These are phyloP conservation scores for Astrocystis sublimbata DNA, from an alignment of 495 filamentous ascomycete genomes.

Conservation along the genomic window DNA sequence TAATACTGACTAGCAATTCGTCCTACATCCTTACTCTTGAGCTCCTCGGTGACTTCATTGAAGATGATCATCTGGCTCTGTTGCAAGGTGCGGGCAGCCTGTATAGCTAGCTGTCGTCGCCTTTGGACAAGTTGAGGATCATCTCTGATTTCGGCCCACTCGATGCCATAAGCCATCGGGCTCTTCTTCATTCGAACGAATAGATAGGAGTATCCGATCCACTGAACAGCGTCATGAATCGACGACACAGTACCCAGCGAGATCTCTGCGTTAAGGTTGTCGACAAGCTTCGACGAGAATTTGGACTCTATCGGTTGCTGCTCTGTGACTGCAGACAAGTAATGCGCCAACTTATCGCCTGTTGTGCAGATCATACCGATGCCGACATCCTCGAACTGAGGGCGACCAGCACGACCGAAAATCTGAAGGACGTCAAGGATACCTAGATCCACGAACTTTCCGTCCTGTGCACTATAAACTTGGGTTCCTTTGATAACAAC, in stretches of 20 bases:
- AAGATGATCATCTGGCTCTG: slow-evolving; percentile 98
- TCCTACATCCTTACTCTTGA: slow-evolving; percentile 89
- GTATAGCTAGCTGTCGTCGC: slow-evolving; percentile 77
- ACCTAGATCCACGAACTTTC: slow-evolving; percentile 93
- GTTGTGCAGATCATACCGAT: slow-evolving; percentile 98
- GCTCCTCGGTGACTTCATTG: slow-evolving; percentile 87
- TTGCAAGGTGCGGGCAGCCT: slow-evolving; percentile 81
- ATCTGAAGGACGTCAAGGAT: slow-evolving; percentile 98
- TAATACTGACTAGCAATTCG: slow-evolving; percentile 98
- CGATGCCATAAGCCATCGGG: slow-evolving; percentile 92
- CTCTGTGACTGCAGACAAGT: slow-evolving; percentile 87
- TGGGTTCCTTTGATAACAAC: slow-evolving; percentile 98
- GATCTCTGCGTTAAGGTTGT: slow-evolving; percentile 96
- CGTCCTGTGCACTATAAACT: slow-evolving; percentile 91
- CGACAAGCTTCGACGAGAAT: slow-evolving; percentile 86
- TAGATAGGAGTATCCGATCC: slow-evolving; percentile 97
- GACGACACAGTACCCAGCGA: slow-evolving; percentile 93
- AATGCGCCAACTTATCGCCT: slow-evolving; percentile 88
- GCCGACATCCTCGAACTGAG: slow-evolving; percentile 93
- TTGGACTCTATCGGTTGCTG: slow-evolving; percentile 95
- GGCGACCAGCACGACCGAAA: slow-evolving; percentile 95
- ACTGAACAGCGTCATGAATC: slow-evolving; percentile 89
- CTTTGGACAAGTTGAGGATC: slow-evolving; percentile 83
- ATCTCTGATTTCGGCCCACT: slow-evolving; percentile 84
- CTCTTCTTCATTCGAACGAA: slow-evolving; percentile 95